Base-by-base conservation (phyloP, 805 yeast genomes). In the Zygoascus biomembranicola region DNA sequence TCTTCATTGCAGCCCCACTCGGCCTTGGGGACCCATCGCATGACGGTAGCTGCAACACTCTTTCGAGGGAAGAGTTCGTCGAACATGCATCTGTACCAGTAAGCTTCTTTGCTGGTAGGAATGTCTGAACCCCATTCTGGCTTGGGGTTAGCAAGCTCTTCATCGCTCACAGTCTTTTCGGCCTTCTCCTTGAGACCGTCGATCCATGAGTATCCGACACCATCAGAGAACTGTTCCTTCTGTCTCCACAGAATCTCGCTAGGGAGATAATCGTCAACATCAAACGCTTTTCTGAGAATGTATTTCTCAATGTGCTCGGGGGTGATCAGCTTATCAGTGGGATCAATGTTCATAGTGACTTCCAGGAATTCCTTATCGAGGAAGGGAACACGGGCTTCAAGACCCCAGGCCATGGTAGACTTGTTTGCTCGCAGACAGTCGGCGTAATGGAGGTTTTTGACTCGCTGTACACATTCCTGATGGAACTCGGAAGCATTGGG, bases 1-100 rank as follows among this genome's bases (percentile, higher is more conserved):
- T 94, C 99, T 65, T 85, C 96, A 67, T 90, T 90, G 76, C 99
- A 94, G 62, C 99, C 99, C 99, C 99, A 94, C 73, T 94, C 99
- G 59, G 98, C 98, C 80, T 94, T 94, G 70, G 99, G 99, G 73
- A 94, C 75, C 99, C 99, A 94, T 80, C 99, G 86, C 97, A 88
- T 90, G 56, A 94, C 99, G 18, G 99, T 94, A 43, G 82, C 75
- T 55, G 96, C 97, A 60, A 95, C 99, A 61, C 97, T 94, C 72
- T 82, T 78, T 64, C 84, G 83, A 57, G 90, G 87, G 86, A 90
- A 94, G 64, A 88, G 74, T 66, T 87, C 95, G 73, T 94, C 99
- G 66, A 94, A 94, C 79, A 90, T 87, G 69, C 85, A 79, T 80
- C 99, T 85, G 81, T 94, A 94, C 95, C 96, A 94, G 81, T 90